These are phyloP conservation scores for Allium fistulosum DNA, from an alignment of 106 monocot genomes.

Conservation along the genomic window DNA sequence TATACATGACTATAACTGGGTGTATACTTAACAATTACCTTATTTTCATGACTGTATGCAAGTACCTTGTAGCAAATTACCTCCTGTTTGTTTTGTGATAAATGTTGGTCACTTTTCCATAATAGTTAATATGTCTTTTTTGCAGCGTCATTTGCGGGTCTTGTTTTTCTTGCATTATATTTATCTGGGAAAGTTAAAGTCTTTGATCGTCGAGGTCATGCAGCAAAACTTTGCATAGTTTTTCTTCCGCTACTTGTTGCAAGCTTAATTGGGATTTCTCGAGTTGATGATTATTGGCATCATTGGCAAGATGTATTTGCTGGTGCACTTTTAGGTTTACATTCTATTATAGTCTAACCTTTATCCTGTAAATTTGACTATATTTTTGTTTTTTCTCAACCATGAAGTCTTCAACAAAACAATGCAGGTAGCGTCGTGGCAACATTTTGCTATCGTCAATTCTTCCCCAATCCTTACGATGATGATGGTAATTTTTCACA, in stretches of 20 bases:
- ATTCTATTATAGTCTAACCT: background rate
- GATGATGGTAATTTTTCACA: conserved; percentile 12
- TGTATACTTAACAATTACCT: background rate
- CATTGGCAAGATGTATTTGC: conserved; percentile 81
- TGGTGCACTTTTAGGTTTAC: conserved; percentile 62
- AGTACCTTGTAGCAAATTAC: background rate
- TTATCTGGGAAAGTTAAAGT: conserved; percentile 49
- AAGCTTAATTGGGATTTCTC: conserved; percentile 51
- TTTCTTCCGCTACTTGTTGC: conserved; percentile 47
- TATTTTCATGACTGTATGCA: background rate
- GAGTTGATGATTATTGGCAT: conserved; percentile 70
- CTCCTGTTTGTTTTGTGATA: background rate
- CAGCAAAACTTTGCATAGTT: conserved; percentile 63
- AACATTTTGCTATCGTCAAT: conserved; percentile 56
- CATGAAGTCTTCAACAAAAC: background rate
- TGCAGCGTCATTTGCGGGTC: conserved; percentile 72
- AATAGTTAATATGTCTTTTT: background rate
- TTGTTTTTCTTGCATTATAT: conserved; percentile 59
- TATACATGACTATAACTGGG: background rate
- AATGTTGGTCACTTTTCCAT: background rate
- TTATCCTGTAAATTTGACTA: background rate
- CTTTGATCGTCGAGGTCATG: conserved; percentile 59
- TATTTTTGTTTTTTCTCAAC: background rate
- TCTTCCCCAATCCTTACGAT: conserved; percentile 63
- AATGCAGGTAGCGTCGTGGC: conserved; percentile 38